These are phyloP conservation scores for Entonaema liquescens DNA, from an alignment of 495 filamentous ascomycete species.

Conservation along the genomic window DNA sequence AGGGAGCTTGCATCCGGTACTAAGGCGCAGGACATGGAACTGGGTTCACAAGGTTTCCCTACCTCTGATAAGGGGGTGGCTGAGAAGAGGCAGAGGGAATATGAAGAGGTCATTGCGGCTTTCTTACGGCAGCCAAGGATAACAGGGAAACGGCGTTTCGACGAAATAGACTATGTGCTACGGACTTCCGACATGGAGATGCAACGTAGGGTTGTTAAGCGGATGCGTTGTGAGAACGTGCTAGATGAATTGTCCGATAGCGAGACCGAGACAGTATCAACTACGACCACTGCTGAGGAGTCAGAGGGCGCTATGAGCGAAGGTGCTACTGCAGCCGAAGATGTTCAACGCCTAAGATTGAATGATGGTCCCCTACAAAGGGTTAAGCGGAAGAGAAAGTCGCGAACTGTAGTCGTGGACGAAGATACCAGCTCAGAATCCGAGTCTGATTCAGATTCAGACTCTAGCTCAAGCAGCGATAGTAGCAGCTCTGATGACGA, in stretches of 20 bases:
- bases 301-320: slow-evolving; percentile 29
- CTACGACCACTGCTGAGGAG: slow-evolving; percentile 24
- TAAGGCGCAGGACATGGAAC: slow-evolving; percentile 58
- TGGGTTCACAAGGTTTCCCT: slow-evolving; percentile 51
- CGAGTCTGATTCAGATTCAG: slow-evolving; percentile 42
- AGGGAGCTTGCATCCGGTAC: slow-evolving; percentile 68
- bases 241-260: slow-evolving; percentile 55
- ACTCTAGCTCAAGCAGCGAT: slow-evolving; percentile 36
- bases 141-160: slow-evolving; percentile 48
- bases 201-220: slow-evolving; percentile 57
- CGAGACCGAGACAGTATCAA: slow-evolving; percentile 45
- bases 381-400: slow-evolving; percentile 65
- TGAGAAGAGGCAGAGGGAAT: slow-evolving; percentile 57
- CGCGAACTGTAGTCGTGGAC: slow-evolving; percentile 52
- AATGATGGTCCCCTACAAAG: slow-evolving; percentile 55
- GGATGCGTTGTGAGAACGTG: slow-evolving; percentile 60
- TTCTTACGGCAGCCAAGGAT: slow-evolving; percentile 49
- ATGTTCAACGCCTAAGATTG: slow-evolving; percentile 49
- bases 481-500: slow-evolving; percentile 36
- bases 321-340: slow-evolving; percentile 43
- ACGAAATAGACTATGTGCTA: slow-evolving; percentile 58
- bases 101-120: slow-evolving; percentile 62
- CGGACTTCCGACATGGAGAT: slow-evolving; percentile 54
- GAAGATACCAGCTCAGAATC: slow-evolving; percentile 51
- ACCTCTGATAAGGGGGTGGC: slow-evolving; percentile 52